Base-by-base conservation (phyloP, 1,284 basidiomycete genomes). In the Sphagnurus paluster region DNA sequence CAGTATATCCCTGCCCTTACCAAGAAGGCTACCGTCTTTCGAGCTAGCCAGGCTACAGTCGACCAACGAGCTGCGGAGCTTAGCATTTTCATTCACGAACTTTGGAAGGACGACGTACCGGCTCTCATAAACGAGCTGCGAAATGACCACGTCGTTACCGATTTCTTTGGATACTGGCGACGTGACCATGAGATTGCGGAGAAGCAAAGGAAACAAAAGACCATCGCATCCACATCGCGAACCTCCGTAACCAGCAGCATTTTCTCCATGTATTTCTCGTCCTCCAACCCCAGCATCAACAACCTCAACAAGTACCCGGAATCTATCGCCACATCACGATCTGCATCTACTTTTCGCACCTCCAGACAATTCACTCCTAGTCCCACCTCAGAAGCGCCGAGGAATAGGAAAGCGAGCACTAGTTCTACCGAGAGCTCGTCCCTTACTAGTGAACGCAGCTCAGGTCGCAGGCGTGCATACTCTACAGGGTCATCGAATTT, bases 131-230 rank as follows among this genome's bases (percentile, higher is more conserved):
- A 71, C 42, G 87, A 90, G 46, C 71, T 90, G 38, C 72, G 84
- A 32, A 66, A 70, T n/a, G 74, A 75, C 24, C 71, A 70, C 26
- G 60, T 74, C 16, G 75, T 87, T 40, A 79, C 79, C 5, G 83
- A 90, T 60, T 90, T 90, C 65, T 90, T 90, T 59, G 83, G 78
- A 2, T 76, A 78, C 53, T 90, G 87, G 88, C 71, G 81, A 48
- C 68, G 80, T 35, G 87, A 90, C 60, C 64, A 78, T 43, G 86
- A 89, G 42, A 65, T 79, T 21, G 68, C 70, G n/a, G 65, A 70
- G 41, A 80, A 78, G 54, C 33, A 50, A 29, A 54, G 50, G 39
- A 80, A 77, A 53, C 36, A 52, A 29, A 55, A 50, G 19, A 59
- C 59, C 35, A 46, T 39, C 20, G 37, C 42, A 33, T 46, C 56